A percentile compares a stretch with the other conserved stretches of the same genome.
These are phyloP conservation scores for Phytophthora vignae DNA, from an alignment of 352 stramenopile genomes.

Conservation along the genomic window DNA sequence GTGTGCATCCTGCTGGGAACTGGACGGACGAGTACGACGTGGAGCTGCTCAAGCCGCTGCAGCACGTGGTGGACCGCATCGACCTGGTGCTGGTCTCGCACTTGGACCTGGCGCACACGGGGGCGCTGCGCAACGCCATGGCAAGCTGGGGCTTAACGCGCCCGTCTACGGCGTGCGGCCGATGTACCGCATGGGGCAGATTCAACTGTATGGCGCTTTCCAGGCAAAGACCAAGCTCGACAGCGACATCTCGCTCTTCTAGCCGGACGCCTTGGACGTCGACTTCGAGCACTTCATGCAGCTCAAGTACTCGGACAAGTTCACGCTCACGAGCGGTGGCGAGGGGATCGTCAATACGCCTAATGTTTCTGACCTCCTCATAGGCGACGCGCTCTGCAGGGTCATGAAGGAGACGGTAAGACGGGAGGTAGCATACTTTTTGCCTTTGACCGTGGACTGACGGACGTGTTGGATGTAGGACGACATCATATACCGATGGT, in stretches of 20 bases:
- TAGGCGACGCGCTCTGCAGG: constrained; percentile 95
- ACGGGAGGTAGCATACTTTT: not conserved
- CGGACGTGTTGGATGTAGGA: constrained; percentile 51
- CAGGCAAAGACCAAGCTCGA: constrained; percentile 93
- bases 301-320: constrained; percentile 96
- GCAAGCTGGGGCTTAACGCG: constrained; percentile 83
- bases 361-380: constrained; percentile 94
- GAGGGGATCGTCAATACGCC: constrained; percentile 94
- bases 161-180: constrained; percentile 95
- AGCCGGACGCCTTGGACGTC: constrained; percentile 94
- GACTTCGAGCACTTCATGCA: constrained; percentile 94
- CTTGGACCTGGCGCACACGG: constrained; percentile 91
- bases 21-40: constrained; percentile 92
- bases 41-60: constrained; percentile 83
- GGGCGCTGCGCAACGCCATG: constrained; percentile 90
- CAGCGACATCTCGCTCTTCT: constrained; percentile 91
- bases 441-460: too few species aligned
- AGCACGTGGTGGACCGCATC: constrained; percentile 84
- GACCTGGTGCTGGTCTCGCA: constrained; percentile 93
- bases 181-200: constrained; percentile 97
- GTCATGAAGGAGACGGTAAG: constrained; percentile 94
- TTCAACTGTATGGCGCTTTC: constrained; percentile 96
- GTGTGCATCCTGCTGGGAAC: constrained; percentile 90
- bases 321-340: constrained; percentile 85
- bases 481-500: constrained; percentile 93